Percentiles rank a stretch among this genome's conserved stretches.
These are phyloP conservation scores for Colletotrichum liaoningense DNA, from an alignment of 2,329 filamentous ascomycete genomes.

Conservation along the genomic window DNA sequence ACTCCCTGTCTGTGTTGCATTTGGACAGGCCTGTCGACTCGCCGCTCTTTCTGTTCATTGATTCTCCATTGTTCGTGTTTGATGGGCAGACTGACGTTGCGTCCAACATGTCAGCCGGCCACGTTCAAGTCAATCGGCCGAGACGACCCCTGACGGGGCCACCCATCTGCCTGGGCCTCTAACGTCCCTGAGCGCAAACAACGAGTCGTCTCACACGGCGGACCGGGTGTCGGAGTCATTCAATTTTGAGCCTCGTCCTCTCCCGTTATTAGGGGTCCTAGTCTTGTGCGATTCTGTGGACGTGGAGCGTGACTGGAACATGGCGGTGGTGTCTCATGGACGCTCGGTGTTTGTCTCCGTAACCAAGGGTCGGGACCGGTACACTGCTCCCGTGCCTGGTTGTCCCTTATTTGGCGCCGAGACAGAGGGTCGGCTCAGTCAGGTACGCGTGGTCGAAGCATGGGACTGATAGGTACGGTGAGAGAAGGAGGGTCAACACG, in stretches of 20 bases:
- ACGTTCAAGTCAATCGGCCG: slow-evolving; percentile 22
- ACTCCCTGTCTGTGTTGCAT: neutral
- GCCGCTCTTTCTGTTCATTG: neutral
- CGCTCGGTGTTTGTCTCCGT: neutral
- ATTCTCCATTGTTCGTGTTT: neutral
- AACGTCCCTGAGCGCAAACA: slow-evolving; percentile 7
- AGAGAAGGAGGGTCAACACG: slow-evolving; percentile 2
- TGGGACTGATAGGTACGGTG: neutral
- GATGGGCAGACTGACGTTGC: slow-evolving; percentile 15
- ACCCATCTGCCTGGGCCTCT: neutral
- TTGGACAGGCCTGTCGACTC: neutral
- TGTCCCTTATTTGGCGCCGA: slow-evolving; percentile 9
- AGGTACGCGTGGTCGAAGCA: slow-evolving; percentile 8
- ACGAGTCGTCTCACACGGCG: slow-evolving; percentile 2
- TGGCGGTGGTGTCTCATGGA: neutral
- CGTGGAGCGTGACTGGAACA: neutral
- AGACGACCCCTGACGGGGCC: slow-evolving; percentile 8
- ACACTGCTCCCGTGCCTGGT: slow-evolving; percentile 9
- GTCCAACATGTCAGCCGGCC: neutral
- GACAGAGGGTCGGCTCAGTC: slow-evolving; percentile 22
- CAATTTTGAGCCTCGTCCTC: slow-evolving; percentile 16
- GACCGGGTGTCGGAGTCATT: neutral
- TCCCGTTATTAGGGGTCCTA: neutral
- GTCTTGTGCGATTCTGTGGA: neutral
- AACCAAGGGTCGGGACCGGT: slow-evolving; percentile 2